Evolutionary conservation across 495 filamentous ascomycete genomes (phyloP).

Genomic region (Thermothielavioides terrestris): DNA sequence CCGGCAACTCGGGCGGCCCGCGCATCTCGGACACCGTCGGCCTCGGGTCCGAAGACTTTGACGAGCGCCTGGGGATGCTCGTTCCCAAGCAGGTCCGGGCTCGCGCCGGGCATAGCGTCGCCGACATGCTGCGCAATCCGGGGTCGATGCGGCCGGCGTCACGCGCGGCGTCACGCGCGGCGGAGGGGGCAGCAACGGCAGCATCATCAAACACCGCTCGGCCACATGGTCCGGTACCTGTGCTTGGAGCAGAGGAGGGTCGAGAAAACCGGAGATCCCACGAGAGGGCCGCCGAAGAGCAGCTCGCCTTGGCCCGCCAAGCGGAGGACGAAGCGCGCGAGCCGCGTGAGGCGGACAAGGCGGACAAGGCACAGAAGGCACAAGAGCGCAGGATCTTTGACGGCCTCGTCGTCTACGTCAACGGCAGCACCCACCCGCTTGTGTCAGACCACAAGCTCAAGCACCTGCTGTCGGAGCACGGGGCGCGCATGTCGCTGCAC

Average conservation of each 20-base stretch:
- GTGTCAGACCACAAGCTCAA: conserved; percentile 86
- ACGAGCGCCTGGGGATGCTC: conserved; percentile 38
- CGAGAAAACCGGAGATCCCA: too few species aligned
- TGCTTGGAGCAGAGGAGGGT: too few species aligned
- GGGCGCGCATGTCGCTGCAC: conserved; percentile 57
- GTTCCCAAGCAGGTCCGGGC: conserved; percentile 36
- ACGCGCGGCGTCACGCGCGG: background rate
- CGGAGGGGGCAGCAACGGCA: too few species aligned
- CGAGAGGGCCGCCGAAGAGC: conserved; percentile 22
- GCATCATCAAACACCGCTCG: background rate
- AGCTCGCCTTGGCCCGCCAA: conserved; percentile 23
- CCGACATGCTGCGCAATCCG: conserved; percentile 42
- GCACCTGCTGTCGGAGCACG: conserved; percentile 62
- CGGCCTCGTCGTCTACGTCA: conserved; percentile 69
- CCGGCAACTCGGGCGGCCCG: conserved; percentile 40
- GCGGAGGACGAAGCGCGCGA: conserved; percentile 26
- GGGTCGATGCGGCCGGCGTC: conserved; percentile 27
- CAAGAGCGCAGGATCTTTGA: conserved; percentile 47
- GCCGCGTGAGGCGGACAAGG: conserved; percentile 19
- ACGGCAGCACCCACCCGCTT: conserved; percentile 71
- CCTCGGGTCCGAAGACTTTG: conserved; percentile 39
- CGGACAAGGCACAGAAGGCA: conserved; percentile 16
- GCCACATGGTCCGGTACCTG: too few species aligned
- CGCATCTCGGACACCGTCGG: conserved; percentile 53
- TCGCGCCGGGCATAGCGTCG: conserved; percentile 32